phyloP scores from a whole-genome alignment of 2,329 filamentous ascomycete species.

The Rutstroemia sp. region DNA sequence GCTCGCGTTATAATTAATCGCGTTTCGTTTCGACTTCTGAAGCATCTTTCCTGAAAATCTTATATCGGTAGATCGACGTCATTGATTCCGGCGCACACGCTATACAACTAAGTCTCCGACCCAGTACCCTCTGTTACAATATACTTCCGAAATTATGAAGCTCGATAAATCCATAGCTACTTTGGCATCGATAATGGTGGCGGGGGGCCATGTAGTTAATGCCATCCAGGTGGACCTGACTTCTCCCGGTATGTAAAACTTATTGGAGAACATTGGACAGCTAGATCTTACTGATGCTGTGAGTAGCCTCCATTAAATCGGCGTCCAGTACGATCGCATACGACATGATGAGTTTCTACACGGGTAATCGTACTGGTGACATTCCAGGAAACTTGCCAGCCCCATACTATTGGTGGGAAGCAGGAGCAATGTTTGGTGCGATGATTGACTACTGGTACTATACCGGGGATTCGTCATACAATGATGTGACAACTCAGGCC shows the following conservation, averaged over 20 bases:
- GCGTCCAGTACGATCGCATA: slow-evolving; percentile 32
- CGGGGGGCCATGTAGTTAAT: slow-evolving; percentile 12
- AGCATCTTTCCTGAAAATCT: background rate
- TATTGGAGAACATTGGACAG: background rate
- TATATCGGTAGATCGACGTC: background rate
- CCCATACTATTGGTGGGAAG: slow-evolving; percentile 52
- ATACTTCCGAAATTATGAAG: background rate
- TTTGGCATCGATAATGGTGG: slow-evolving; percentile 9
- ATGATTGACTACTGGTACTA: slow-evolving; percentile 82
- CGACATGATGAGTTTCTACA: slow-evolving; percentile 45
- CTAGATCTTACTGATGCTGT: background rate
- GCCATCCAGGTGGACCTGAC: slow-evolving; percentile 21
- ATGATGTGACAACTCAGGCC: slow-evolving; percentile 57
- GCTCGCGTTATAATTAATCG: too few relatives aligned
- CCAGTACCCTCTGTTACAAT: too few relatives aligned
- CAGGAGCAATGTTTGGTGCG: slow-evolving; percentile 64
- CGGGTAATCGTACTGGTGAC: slow-evolving; percentile 42
- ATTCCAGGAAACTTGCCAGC: slow-evolving; percentile 44
- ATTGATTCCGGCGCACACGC: background rate
- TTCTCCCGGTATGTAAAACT: slow-evolving; percentile 19
- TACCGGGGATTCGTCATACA: slow-evolving; percentile 66
- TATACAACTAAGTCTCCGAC: background rate
- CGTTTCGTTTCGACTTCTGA: too few relatives aligned
- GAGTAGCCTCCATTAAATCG: slow-evolving; percentile 27
- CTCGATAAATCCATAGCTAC: background rate